Percentiles rank a stretch among this genome's conserved stretches.
These are phyloP conservation scores for Radiomyces spectabilis DNA, from an alignment of 192 early-diverging fungal genomes.

Conservation along the genomic window DNA sequence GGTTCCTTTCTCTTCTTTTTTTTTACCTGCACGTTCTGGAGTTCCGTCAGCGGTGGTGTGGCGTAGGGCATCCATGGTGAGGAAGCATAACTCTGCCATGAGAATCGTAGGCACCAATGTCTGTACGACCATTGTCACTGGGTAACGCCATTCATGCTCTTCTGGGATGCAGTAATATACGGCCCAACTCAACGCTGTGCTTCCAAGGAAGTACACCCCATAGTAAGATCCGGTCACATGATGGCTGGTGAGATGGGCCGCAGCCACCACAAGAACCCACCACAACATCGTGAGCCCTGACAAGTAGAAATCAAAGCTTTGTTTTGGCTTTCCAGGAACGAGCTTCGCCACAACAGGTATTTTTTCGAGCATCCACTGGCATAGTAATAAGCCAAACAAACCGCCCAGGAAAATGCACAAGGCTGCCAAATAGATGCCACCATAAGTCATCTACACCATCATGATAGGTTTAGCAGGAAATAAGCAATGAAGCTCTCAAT, in stretches of 20 bases:
- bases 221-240: constrained; percentile 33
- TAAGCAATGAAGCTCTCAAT: no score
- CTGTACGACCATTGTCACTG: constrained; percentile 16
- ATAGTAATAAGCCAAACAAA: neutral
- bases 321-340: neutral
- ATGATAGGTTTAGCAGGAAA: neutral
- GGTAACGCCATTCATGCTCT: no score
- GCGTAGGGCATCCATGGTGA: constrained; percentile 36
- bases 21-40: constrained; percentile 37
- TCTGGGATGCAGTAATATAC: no score
- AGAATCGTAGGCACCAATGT: constrained; percentile 23
- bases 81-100: constrained; percentile 30
- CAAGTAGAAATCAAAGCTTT: neutral
- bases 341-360: neutral
- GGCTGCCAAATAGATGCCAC: constrained; percentile 2
- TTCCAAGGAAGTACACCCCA: constrained; percentile 29
- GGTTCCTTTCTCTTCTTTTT: neutral
- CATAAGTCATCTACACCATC: constrained; percentile 4
- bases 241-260: constrained; percentile 14
- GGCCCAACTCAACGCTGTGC: constrained; percentile 23
- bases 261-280: constrained; percentile 33
- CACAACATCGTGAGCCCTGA: constrained; percentile 34
- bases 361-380: neutral
- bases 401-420: neutral
- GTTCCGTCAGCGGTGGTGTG: constrained; percentile 46